Percentiles rank a stretch among this genome's conserved stretches.
These are phyloP conservation scores for Taiozyma sp. DNA, from an alignment of 1,139 yeast genomes.

Conservation along the genomic window DNA sequence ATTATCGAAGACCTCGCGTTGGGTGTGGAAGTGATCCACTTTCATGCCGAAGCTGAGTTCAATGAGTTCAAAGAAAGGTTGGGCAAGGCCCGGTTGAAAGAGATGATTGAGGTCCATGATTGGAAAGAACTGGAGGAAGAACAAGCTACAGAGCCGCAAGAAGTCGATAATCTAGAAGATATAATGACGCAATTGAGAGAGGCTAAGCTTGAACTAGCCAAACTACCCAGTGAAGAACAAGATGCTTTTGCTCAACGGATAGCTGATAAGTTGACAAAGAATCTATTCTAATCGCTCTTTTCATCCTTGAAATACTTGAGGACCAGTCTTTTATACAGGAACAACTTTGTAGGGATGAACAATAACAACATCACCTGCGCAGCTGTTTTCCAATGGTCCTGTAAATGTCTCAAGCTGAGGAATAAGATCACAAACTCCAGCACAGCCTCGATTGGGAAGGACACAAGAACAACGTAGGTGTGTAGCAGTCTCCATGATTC, in stretches of 20 bases:
- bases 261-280: constrained; percentile 2
- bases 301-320: constrained; percentile 7
- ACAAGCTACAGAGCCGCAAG: background rate
- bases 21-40: constrained; percentile 15
- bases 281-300: background rate
- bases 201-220: constrained; percentile 5
- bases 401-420: constrained; percentile 42
- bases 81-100: constrained; percentile 24
- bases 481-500: constrained; percentile 35
- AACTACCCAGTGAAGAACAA: constrained; percentile 4
- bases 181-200: constrained; percentile 1
- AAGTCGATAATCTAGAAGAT: background rate
- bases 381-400: constrained; percentile 26
- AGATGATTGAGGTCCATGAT: constrained; percentile 26
- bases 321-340: constrained; percentile 22
- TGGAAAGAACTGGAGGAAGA: constrained; percentile 17
- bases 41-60: constrained; percentile 7
- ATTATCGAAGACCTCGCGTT: constrained; percentile 15
- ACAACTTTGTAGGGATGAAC: constrained; percentile 28
- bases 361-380: constrained; percentile 24
- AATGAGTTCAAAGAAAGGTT: constrained; percentile 24
- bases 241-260: background rate
- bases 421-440: constrained; percentile 53
- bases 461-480: constrained; percentile 36
- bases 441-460: constrained; percentile 41